Base-by-base conservation (phyloP, 1,284 basidiomycete genomes). In the Afroboletus lepidellus region DNA sequence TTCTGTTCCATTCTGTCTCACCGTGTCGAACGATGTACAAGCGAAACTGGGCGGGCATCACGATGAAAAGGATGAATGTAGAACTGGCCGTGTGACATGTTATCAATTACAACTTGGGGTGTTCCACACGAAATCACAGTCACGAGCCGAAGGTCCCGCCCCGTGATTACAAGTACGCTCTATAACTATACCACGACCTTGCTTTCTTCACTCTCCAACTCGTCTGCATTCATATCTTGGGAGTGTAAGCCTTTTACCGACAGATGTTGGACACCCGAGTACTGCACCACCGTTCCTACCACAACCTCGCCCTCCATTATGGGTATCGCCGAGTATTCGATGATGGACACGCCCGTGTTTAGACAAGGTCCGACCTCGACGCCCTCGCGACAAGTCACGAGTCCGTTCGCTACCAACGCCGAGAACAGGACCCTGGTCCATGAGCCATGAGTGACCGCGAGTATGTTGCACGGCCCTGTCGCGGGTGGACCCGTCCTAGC, bases 11-110 rank as follows among this genome's bases (percentile, higher is more conserved):
- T 44, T 81, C 75, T 27, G 87, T 90, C 71, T 90, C 87, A 30
- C 87, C 88, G 60, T 90, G 88, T 42, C 87, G 80, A 39, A 90
- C 77, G 54, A 90, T 71, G 64, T 84, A 87, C 36, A 90, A 61
- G 41, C 72, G 72, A 32, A 74, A 69, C 42, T 57, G 51, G 45
- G 67, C 48, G 25, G 55, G 51, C 63, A 65, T 66, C 36, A 50
- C 23, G 46, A 30, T 36, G 23, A 20, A 18, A 27, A 30, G n/a
- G 12, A 32, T 23, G 23, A 30, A 24, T n/a, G n/a, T n/a, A n/a
- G n/a, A n/a, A n/a, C n/a, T n/a, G n/a, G n/a, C n/a, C n/a, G n/a
- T n/a, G n/a, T n/a, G n/a, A n/a, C n/a, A n/a, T n/a, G n/a, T n/a
- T n/a, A n/a, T n/a, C n/a, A n/a, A n/a, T n/a, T n/a, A n/a, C n/a